Base-by-base conservation (phyloP, 495 filamentous ascomycete species). In the Aspergillus egyptiacus region DNA sequence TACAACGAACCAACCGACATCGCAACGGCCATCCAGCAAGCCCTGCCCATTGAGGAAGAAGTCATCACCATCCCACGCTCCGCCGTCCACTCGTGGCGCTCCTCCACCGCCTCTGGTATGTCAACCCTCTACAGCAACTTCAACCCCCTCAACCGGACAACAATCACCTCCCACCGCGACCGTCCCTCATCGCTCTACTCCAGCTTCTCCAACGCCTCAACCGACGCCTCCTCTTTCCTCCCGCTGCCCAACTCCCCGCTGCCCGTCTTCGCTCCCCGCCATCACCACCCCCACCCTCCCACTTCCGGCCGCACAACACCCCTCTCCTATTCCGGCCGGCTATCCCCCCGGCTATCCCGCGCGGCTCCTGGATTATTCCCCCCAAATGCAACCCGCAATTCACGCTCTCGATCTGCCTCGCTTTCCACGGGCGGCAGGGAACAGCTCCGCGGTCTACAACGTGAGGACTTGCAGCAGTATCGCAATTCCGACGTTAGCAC, bases 401-500 rank as follows among this genome's bases (percentile, higher is more conserved):
- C 22, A 2, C 38, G 58, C 11, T 62, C 62, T 25, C 49, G 54
- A 17, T 24, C 55, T 7, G 56, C 51, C 18, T 65, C 63, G 7
- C 32, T 68, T 14, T 71, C 66, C 5, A 67, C 61, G 3, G 56
- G 50, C 9, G 68, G 64, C 6, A 47, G 68, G 6, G 66, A 71
- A 40, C 64, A 69, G 48, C 31, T 69, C 35, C 66, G 63, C 31
- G 64, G 69, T 19, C 49, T 72, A 19, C 61, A 65, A 8, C 64
- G 69, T 6, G 67, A 70, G 35, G 67, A 69, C 25, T 43, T 67
- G 50, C 55, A 58, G 24, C 69, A 61, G 40, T 72, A 70, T 44
- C 67, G 67, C 27, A 69, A 69, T 44, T 68, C 69, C 33, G 69
- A 72, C 54, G 57, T 72, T 25, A 72, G 66, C 50, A 50, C 54